Conservation (phyloP, 129 eudicot species). For the Sambucus nigra region DNA sequence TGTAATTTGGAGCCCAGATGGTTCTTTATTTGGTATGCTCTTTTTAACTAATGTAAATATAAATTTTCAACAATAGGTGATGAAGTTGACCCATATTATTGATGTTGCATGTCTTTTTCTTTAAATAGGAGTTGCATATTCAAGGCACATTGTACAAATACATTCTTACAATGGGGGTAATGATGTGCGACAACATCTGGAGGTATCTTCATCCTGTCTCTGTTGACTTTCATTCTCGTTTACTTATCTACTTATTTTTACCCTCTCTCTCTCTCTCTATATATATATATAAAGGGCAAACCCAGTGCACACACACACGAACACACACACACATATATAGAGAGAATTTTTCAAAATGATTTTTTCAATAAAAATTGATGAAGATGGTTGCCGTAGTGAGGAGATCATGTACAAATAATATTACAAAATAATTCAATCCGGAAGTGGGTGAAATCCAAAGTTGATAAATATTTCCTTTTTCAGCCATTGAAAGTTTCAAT, state of each 20-base stretch:
- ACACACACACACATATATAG: too few relatives aligned
- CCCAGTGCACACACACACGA: too few relatives aligned
- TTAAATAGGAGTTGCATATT: slow-evolving; percentile 72
- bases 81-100: neutral
- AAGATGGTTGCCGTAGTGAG: too few relatives aligned
- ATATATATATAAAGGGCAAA: too few relatives aligned
- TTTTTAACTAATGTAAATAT: neutral
- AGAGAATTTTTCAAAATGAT: too few relatives aligned
- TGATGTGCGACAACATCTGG: slow-evolving; percentile 53
- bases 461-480: too few relatives aligned
- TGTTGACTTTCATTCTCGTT: neutral
- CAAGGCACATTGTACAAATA: slow-evolving; percentile 51
- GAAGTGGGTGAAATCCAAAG: too few relatives aligned
- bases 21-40: slow-evolving; percentile 53
- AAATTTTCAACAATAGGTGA: neutral
- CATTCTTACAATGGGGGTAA: slow-evolving; percentile 47
- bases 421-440: too few relatives aligned
- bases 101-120: neutral
- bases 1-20: slow-evolving; percentile 78
- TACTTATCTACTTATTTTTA: neutral
- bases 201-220: slow-evolving; percentile 21
- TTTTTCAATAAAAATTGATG: too few relatives aligned
- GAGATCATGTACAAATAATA: neutral
- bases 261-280: slow-evolving; percentile 1
- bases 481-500: too few relatives aligned